phyloP scores from a whole-genome alignment of 2,329 filamentous ascomycete genomes.

The Phaeoacremonium minimum region DNA sequence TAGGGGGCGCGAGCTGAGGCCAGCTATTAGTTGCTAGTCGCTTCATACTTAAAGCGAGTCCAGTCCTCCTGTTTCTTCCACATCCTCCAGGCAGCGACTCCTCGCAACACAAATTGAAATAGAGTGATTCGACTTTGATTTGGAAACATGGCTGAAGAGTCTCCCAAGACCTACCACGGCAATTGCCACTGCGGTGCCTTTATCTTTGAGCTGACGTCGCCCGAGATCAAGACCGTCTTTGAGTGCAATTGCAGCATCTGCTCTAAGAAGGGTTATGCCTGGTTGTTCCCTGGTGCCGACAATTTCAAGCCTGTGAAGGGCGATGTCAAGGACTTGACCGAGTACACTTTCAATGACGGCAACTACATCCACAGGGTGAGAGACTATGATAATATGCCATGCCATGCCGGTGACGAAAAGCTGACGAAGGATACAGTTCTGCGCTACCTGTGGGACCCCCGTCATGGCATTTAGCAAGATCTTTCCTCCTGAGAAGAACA shows the following conservation, averaged over 20 bases:
- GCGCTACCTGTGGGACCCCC: constrained; percentile 42
- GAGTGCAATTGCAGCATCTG: constrained; percentile 69
- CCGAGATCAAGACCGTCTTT: constrained; percentile 51
- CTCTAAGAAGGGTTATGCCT: constrained; percentile 41
- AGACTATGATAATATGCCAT: not conserved
- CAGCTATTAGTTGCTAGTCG: too few relatives aligned
- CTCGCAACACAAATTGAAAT: too few relatives aligned
- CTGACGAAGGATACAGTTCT: constrained; percentile 35
- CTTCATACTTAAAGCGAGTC: too few relatives aligned
- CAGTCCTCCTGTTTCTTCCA: too few relatives aligned
- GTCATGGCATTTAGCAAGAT: constrained; percentile 26
- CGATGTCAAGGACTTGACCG: constrained; percentile 28
- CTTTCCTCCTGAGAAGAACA: constrained; percentile 20
- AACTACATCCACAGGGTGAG: constrained; percentile 34
- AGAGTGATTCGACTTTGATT: too few relatives aligned
- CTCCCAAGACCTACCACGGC: constrained; percentile 41
- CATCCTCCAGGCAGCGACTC: too few relatives aligned
- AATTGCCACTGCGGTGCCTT: constrained; percentile 55
- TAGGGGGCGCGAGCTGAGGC: too few relatives aligned
- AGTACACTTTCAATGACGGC: constrained; percentile 36
- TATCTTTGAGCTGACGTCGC: constrained; percentile 45
- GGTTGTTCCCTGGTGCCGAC: constrained; percentile 21
- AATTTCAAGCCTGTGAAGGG: constrained; percentile 43
- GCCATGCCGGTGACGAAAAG: not conserved
- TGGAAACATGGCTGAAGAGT: constrained; percentile 7